Evolutionary conservation across 352 stramenopile species (phyloP).

Genomic region (Pythium pyrilobum): DNA sequence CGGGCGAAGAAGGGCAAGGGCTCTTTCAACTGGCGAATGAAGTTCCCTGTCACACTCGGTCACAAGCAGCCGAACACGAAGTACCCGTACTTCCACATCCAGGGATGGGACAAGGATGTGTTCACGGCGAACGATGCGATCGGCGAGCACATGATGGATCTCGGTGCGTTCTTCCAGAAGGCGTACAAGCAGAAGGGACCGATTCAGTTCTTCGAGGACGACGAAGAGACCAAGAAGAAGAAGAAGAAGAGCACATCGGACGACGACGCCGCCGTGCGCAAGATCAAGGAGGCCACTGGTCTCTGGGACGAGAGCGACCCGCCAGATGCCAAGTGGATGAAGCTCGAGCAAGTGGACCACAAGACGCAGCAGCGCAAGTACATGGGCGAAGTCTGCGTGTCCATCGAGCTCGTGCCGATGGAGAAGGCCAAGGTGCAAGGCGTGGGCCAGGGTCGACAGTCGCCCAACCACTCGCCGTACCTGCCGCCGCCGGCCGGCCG

Average conservation of each 20-base stretch:
- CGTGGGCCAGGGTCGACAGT: conserved; percentile 77
- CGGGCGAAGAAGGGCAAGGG: conserved; percentile 91
- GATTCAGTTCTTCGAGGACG: conserved; percentile 82
- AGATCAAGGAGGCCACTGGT: conserved; percentile 79
- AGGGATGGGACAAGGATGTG: conserved; percentile 93
- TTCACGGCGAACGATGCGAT: conserved; percentile 91
- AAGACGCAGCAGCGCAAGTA: conserved; percentile 75
- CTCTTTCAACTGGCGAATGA: conserved; percentile 94
- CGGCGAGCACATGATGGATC: conserved; percentile 79
- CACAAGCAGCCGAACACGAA: conserved; percentile 86
- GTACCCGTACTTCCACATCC: conserved; percentile 91
- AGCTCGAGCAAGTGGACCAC: conserved; percentile 76
- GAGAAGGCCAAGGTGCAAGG: conserved; percentile 77
- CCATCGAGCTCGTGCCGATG: conserved; percentile 82
- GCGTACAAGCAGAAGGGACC: conserved; percentile 74
- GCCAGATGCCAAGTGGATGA: conserved; percentile 79
- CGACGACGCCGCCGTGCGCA: conserved; percentile 72
- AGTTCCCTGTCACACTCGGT: conserved; percentile 87
- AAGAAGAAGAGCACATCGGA: conserved; percentile 75
- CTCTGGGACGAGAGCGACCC: conserved; percentile 83
- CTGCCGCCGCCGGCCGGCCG: conserved; percentile 85
- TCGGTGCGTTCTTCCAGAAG: conserved; percentile 64
- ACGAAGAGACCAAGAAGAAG: conserved; percentile 64
- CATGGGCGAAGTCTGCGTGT: conserved; percentile 86
- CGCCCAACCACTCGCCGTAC: conserved; percentile 92